These are phyloP conservation scores for Medicago ruthenica DNA, from an alignment of 306 rosid species.

Conservation along the genomic window DNA sequence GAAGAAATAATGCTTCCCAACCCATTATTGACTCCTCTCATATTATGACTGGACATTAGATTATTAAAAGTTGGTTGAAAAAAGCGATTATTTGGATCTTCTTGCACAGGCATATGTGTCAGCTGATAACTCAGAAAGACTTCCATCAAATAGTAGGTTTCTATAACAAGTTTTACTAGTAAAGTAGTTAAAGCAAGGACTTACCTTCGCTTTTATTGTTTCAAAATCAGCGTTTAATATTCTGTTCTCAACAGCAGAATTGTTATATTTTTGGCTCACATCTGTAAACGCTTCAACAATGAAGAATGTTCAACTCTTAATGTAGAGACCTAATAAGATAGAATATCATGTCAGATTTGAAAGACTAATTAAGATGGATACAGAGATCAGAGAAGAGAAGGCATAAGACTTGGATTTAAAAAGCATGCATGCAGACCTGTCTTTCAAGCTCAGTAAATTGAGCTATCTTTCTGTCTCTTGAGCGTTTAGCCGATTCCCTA, in stretches of 20 bases:
- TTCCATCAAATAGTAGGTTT: constrained; percentile 34
- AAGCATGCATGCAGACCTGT: constrained; percentile 52
- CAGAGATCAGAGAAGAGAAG: neutral
- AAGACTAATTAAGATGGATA: neutral
- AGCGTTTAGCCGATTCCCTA: constrained; percentile 97
- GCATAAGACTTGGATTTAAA: neutral
- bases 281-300: constrained; percentile 76
- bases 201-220: constrained; percentile 94
- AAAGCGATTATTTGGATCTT: constrained; percentile 57
- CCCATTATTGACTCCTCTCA: constrained; percentile 52
- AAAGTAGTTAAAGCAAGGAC: neutral
- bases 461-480: constrained; percentile 94
- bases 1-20: constrained; percentile 52
- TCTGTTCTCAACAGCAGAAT: constrained; percentile 86
- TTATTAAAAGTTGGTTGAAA: constrained; percentile 55
- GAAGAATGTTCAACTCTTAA: constrained; percentile 85
- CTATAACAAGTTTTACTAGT: constrained; percentile 10
- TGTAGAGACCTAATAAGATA: constrained; percentile 72
- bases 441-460: constrained; percentile 90
- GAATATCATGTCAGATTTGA: constrained; percentile 28
- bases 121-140: constrained; percentile 77
- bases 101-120: constrained; percentile 72
- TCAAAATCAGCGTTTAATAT: constrained; percentile 85
- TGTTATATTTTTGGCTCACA: constrained; percentile 63
- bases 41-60: constrained; percentile 47